Percentiles rank a stretch among this genome's conserved stretches.
Evolutionary conservation across 2,329 filamentous ascomycete genomes (phyloP).

Genomic region (Fusarium piperis): DNA sequence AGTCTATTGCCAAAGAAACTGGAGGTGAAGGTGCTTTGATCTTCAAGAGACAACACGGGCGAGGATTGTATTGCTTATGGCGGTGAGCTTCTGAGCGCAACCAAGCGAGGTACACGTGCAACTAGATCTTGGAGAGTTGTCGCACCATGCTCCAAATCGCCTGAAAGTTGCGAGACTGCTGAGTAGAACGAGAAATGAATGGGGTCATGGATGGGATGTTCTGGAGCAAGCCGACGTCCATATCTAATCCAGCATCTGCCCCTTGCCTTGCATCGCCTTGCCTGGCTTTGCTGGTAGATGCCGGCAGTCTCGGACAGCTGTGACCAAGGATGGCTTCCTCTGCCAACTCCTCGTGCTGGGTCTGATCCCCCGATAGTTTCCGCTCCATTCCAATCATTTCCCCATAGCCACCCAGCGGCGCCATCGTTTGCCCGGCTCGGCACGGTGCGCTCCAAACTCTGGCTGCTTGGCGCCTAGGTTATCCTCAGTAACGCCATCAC

Average conservation of each 20-base stretch:
- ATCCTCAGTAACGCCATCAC: neutral
- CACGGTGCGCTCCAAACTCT: neutral
- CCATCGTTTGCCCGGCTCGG: slow-evolving; percentile 15
- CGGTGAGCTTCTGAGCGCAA: neutral
- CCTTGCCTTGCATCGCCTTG: neutral
- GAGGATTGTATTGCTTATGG: neutral
- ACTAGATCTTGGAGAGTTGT: neutral
- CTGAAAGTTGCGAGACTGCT: neutral
- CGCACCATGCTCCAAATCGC: neutral
- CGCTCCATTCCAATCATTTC: slow-evolving; percentile 6
- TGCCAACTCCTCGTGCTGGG: neutral
- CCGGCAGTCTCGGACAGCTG: neutral
- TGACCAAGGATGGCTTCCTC: neutral
- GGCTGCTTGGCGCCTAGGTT: slow-evolving; percentile 1
- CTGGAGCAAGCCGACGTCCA: neutral
- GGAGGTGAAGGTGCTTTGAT: neutral
- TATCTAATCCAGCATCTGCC: neutral
- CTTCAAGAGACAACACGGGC: neutral
- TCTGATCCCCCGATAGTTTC: neutral
- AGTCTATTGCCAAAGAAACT: neutral
- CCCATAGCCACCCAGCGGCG: slow-evolving; percentile 6
- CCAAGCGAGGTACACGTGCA: neutral
- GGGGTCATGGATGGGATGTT: neutral
- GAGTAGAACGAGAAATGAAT: neutral
- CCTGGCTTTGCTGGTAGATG: neutral